Conservation (phyloP, 1,284 basidiomycete species). For the Pholiota adiposa region DNA sequence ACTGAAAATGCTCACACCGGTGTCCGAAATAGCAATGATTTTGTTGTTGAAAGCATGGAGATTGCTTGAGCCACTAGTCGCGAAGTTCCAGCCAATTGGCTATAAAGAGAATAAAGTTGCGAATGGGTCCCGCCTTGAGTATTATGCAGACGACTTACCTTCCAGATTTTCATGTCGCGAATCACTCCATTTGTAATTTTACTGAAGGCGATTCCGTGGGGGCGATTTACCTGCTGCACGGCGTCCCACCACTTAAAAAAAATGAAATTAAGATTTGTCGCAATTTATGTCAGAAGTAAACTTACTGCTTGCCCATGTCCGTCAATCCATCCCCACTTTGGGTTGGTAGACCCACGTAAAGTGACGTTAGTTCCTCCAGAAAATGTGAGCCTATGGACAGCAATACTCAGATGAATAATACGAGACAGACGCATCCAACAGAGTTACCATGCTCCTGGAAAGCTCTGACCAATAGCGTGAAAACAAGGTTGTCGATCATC, state of each 20-base stretch:
- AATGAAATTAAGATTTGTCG: not conserved
- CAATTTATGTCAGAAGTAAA: not conserved
- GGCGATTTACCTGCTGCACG: conserved; percentile 55
- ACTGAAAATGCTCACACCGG: conserved; percentile 27
- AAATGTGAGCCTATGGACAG: conserved; percentile 49
- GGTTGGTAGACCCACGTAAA: conserved; percentile 54
- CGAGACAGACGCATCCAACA: not conserved
- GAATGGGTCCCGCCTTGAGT: not conserved
- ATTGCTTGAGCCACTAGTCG: conserved; percentile 52
- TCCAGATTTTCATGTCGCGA: conserved; percentile 62
- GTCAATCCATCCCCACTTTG: conserved; percentile 65
- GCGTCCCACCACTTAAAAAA: conserved; percentile 61
- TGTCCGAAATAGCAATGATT: conserved; percentile 55
- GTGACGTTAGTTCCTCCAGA: conserved; percentile 61
- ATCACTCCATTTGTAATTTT: conserved; percentile 59
- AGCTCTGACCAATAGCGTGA: conserved; percentile 38
- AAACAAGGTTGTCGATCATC: no score
- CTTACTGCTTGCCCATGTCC: conserved; percentile 58
- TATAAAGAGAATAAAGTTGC: conserved; percentile 23
- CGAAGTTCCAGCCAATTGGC: conserved; percentile 65
- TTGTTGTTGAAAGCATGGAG: conserved; percentile 57
- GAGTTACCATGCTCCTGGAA: conserved; percentile 51
- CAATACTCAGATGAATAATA: not conserved
- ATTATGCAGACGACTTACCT: conserved; percentile 38
- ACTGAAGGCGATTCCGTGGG: conserved; percentile 56